These are phyloP conservation scores for Epicoccum sorghinum DNA, from an alignment of 2,329 filamentous ascomycete species.

Conservation along the genomic window DNA sequence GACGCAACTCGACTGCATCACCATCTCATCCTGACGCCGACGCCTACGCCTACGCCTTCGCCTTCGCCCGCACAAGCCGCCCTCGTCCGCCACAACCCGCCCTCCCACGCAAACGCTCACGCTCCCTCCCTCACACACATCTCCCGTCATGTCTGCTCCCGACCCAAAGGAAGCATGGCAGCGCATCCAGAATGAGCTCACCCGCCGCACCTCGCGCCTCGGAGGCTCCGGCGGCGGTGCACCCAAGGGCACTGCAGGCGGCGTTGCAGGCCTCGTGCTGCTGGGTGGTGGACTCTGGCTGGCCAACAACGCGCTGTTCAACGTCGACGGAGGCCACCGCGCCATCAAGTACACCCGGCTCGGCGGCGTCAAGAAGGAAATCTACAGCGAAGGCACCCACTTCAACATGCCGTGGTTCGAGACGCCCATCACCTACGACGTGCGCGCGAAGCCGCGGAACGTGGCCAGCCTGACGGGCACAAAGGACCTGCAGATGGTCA, in stretches of 20 bases:
- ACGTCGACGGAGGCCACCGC: slow-evolving; percentile 95
- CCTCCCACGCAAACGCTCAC: background rate
- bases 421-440: slow-evolving; percentile 94
- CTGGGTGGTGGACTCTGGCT: slow-evolving; percentile 61
- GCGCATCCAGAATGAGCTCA: slow-evolving; percentile 67
- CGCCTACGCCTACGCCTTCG: background rate
- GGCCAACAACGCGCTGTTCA: slow-evolving; percentile 70
- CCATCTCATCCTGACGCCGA: slow-evolving; percentile 14
- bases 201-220: slow-evolving; percentile 51
- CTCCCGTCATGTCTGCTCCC: slow-evolving; percentile 41
- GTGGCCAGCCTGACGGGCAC: slow-evolving; percentile 96
- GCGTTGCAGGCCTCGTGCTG: slow-evolving; percentile 60
- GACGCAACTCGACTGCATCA: slow-evolving; percentile 33
- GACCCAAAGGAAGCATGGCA: slow-evolving; percentile 72
- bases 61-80: background rate
- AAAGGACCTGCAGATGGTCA: slow-evolving; percentile 99
- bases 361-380: slow-evolving; percentile 93
- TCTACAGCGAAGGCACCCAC: slow-evolving; percentile 98
- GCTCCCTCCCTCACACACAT: slow-evolving; percentile 7
- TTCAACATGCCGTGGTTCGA: slow-evolving; percentile 96
- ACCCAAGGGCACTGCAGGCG: slow-evolving; percentile 61
- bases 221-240: slow-evolving; percentile 56
- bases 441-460: slow-evolving; percentile 95
- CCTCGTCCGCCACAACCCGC: background rate
- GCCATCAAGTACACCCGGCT: slow-evolving; percentile 97